phyloP scores from a whole-genome alignment of 805 yeast genomes.

The Yarrowia sp. region DNA sequence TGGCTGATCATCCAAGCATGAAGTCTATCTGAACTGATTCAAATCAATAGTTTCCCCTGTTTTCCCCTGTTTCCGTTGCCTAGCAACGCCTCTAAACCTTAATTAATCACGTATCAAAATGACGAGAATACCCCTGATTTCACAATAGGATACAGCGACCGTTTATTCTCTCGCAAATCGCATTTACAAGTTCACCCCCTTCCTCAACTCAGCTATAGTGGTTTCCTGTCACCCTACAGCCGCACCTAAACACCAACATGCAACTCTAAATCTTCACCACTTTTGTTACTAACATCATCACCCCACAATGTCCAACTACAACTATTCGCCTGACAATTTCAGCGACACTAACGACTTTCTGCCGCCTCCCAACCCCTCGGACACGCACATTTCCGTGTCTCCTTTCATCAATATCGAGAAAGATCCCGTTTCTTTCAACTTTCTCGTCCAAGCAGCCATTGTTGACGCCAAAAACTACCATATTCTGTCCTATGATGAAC shows the following conservation, averaged over 20 bases:
- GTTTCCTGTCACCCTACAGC: background rate
- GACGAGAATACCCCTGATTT: no score
- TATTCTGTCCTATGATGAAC: constrained; percentile 45
- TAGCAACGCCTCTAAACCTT: no score
- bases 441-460: constrained; percentile 45
- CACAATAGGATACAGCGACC: no score
- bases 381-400: constrained; percentile 43
- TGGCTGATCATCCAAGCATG: no score
- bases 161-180: no score
- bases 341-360: constrained; percentile 19
- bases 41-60: no score
- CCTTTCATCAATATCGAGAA: constrained; percentile 43
- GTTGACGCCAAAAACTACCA: constrained; percentile 45
- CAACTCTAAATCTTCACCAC: constrained; percentile 15
- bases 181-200: no score
- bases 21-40: no score
- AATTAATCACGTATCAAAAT: no score
- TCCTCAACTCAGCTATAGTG: no score
- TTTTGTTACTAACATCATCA: background rate
- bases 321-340: constrained; percentile 20
- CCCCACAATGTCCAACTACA: constrained; percentile 29
- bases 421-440: constrained; percentile 45
- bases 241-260: constrained; percentile 17
- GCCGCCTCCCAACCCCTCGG: constrained; percentile 21
- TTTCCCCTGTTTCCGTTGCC: no score